Base-by-base conservation (phyloP, 2,329 filamentous ascomycete species). In the Teratosphaeriaceae sp. region DNA sequence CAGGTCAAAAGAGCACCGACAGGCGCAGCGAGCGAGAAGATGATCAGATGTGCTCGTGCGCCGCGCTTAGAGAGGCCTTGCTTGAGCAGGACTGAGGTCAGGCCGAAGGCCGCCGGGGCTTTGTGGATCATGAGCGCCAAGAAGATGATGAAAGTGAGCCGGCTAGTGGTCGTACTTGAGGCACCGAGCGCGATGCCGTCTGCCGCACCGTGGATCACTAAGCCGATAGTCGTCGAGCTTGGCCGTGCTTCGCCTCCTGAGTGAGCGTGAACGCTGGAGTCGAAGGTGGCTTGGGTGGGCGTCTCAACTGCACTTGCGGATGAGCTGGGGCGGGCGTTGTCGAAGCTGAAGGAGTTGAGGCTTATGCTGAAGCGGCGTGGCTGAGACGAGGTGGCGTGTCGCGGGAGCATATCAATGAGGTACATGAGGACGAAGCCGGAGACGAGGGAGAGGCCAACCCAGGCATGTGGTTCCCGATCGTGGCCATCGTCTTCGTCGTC, bases 61-160 rank as follows among this genome's bases (percentile, higher is more conserved):
- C 82, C 82, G 33, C 90, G 80, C 64, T 94, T 97, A 11, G 85
- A 88, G 1, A 97, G 71, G 0, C 92, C 92, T 60, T 96, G 88
- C 63, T 90, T 94, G 36, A 98, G 72, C 36, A 98, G 69, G 2
- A 96, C 79, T 1, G 88, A 89, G 0, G 90, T 97, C 37, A 98
- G 70, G 0, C 92, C 92, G 68, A 98, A 98, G 0, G 92, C 89
- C 1, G 92, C 92, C 86, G 60, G 90, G 8, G 60, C 1, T 88
- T 90, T 98, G 66, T 98, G 92, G 5, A 97, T 79, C 85, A 98
- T 94, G 54, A 98, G 92, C 9, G 92, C 92, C 30, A 95, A 67
- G 64, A 98, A 98, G 29, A 98, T 88, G 55, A 98, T 86, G 47
- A 97, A 80, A 26, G 86, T 88, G 9, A 98, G 70, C 45, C 84